phyloP scores from a whole-genome alignment of 176 grass and related monocot genomes.

The Puya raimondii region DNA sequence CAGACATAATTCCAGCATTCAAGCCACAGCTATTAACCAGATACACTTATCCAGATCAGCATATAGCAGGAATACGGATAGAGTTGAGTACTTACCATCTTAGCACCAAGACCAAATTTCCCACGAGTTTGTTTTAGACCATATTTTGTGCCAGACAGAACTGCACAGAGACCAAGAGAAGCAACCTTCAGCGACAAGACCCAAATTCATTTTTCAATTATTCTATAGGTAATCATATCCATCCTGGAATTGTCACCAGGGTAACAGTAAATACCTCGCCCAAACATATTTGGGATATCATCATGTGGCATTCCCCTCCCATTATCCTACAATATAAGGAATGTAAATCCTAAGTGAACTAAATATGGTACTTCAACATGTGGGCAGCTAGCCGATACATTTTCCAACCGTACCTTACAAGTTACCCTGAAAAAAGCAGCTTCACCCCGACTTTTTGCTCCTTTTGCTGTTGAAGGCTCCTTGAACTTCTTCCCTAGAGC shows the following conservation, averaged over 20 bases:
- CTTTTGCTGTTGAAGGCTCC: slow-evolving; percentile 43
- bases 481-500: slow-evolving; percentile 79
- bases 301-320: slow-evolving; percentile 97
- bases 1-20: too few relatives aligned
- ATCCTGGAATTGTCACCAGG: background rate
- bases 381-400: background rate
- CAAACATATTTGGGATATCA: slow-evolving; percentile 99
- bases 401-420: slow-evolving; percentile 64
- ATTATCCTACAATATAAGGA: slow-evolving; percentile 52
- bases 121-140: slow-evolving; percentile 97
- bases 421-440: slow-evolving; percentile 86
- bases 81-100: slow-evolving; percentile 54
- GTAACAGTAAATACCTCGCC: slow-evolving; percentile 47
- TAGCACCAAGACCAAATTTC: slow-evolving; percentile 97
- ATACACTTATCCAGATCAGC: too few relatives aligned
- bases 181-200: background rate
- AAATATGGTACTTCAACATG: slow-evolving; percentile 13
- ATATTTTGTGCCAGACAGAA: slow-evolving; percentile 97
- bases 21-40: too few relatives aligned
- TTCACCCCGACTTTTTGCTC: slow-evolving; percentile 69
- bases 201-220: background rate
- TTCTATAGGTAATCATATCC: background rate
- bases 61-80: background rate
- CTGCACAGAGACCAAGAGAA: slow-evolving; percentile 42
- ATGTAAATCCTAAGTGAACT: slow-evolving; percentile 2